Percentiles rank a stretch among this genome's conserved stretches.
These are phyloP conservation scores for Diaporthe vexans DNA, from an alignment of 2,329 filamentous ascomycete genomes.

Conservation along the genomic window DNA sequence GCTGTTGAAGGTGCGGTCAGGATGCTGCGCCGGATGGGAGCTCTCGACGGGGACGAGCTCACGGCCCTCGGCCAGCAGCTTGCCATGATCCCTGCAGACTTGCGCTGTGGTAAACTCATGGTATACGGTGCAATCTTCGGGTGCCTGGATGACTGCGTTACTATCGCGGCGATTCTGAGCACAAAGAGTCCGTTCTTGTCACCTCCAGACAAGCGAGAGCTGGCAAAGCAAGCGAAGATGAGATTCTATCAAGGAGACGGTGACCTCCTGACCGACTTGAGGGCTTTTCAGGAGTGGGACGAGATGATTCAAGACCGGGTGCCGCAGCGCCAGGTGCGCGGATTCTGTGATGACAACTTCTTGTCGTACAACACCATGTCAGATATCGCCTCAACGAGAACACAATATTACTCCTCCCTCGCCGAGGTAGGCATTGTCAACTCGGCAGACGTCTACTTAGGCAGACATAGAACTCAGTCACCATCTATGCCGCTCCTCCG, in stretches of 20 bases:
- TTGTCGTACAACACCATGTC: conserved; percentile 85
- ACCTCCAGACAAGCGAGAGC: conserved; percentile 85
- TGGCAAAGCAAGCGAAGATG: conserved; percentile 81
- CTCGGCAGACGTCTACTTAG: conserved; percentile 48
- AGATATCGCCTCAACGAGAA: conserved; percentile 88
- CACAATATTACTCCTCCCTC: conserved; percentile 88
- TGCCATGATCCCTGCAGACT: conserved; percentile 94
- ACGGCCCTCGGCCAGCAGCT: conserved; percentile 93
- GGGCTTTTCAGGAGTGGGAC: conserved; percentile 87
- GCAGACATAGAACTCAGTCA: conserved; percentile 40
- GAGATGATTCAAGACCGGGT: conserved; percentile 71
- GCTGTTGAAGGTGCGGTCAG: conserved; percentile 89
- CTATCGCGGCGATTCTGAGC: conserved; percentile 93
- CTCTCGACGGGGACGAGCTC: conserved; percentile 86
- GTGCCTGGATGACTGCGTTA: conserved; percentile 89
- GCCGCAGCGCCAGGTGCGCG: conserved; percentile 74
- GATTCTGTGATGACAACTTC: conserved; percentile 89
- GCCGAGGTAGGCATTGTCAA: conserved; percentile 86
- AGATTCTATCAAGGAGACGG: conserved; percentile 84
- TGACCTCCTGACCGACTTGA: conserved; percentile 88
- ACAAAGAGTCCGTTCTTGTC: conserved; percentile 88
- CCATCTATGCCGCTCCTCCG: conserved; percentile 69
- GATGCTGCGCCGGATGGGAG: conserved; percentile 87
- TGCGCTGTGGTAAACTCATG: conserved; percentile 94
- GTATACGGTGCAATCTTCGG: conserved; percentile 95